A percentile compares a stretch with the other conserved stretches of the same genome.
Evolutionary conservation across 2,329 filamentous ascomycete genomes (phyloP).

Genomic region (Cytospora paraplurivora): DNA sequence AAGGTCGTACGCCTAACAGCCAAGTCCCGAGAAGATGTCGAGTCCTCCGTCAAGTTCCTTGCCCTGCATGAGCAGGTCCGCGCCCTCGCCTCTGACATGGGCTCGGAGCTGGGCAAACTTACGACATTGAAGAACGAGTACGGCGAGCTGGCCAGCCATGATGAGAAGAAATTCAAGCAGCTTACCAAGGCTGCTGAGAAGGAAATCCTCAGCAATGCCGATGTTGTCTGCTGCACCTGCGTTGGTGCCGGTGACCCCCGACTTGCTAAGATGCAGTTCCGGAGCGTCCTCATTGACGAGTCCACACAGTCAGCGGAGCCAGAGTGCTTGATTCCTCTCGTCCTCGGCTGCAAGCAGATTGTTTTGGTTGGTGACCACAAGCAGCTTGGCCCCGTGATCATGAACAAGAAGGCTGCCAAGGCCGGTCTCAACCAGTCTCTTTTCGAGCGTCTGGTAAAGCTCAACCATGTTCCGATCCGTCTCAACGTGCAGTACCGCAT

Average conservation of each 20-base stretch:
- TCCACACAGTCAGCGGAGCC: slow-evolving; percentile 98
- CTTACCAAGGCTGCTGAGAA: slow-evolving; percentile 91
- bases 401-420: slow-evolving; percentile 99
- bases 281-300: slow-evolving; percentile 96
- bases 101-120: slow-evolving; percentile 88
- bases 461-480: slow-evolving; percentile 87
- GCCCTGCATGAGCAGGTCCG: slow-evolving; percentile 96
- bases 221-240: slow-evolving; percentile 98
- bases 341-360: slow-evolving; percentile 96
- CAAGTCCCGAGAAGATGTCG: slow-evolving; percentile 97
- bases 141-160: slow-evolving; percentile 88
- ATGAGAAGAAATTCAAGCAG: slow-evolving; percentile 98
- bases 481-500: slow-evolving; percentile 98
- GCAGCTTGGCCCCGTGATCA: slow-evolving; percentile 96
- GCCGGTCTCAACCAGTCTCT: slow-evolving; percentile 97
- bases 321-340: slow-evolving; percentile 97
- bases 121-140: slow-evolving; percentile 90
- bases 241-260: slow-evolving; percentile 96
- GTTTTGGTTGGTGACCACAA: slow-evolving; percentile 99
- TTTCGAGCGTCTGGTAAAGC: slow-evolving; percentile 91
- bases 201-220: slow-evolving; percentile 91
- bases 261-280: slow-evolving; percentile 95
- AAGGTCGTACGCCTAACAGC: slow-evolving; percentile 98
- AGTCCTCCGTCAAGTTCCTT: slow-evolving; percentile 95
- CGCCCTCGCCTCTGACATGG: slow-evolving; percentile 80